These are phyloP conservation scores for Sclerotinia trifoliorum DNA, from an alignment of 2,329 filamentous ascomycete genomes.

Conservation along the genomic window DNA sequence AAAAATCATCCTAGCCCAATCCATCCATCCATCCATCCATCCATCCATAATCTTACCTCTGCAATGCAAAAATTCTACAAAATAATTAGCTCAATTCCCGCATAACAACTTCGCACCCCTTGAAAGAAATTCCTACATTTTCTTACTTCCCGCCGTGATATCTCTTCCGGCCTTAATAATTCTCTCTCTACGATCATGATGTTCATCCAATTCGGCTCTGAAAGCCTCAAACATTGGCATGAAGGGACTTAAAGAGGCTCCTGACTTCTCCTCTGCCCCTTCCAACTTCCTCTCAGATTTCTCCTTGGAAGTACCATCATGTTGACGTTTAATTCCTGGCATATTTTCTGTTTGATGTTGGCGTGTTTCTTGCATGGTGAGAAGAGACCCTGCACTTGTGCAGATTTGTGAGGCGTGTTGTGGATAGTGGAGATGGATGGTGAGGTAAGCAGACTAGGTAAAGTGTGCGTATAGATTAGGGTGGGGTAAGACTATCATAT, in stretches of 20 bases:
- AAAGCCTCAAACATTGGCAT: slow-evolving; percentile 82
- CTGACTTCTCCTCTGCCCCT: slow-evolving; percentile 45
- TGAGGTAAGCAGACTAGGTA: slow-evolving; percentile 10
- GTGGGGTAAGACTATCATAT: neutral
- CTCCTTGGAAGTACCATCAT: slow-evolving; percentile 23
- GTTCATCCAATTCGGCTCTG: slow-evolving; percentile 84
- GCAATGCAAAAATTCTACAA: slow-evolving; percentile 75
- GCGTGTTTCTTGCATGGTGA: slow-evolving; percentile 5
- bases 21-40: slow-evolving; percentile 38
- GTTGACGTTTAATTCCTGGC: slow-evolving; percentile 21
- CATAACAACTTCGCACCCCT: neutral
- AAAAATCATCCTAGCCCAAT: neutral
- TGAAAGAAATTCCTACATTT: slow-evolving; percentile 64
- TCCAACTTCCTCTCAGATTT: slow-evolving; percentile 34
- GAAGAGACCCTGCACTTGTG: slow-evolving; percentile 2
- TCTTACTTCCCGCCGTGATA: slow-evolving; percentile 92
- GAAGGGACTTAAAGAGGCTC: slow-evolving; percentile 45
- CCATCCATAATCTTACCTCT: slow-evolving; percentile 54
- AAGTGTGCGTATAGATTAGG: neutral
- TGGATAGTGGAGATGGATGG: slow-evolving; percentile 2
- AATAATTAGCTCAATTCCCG: slow-evolving; percentile 29
- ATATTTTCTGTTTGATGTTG: slow-evolving; percentile 4
- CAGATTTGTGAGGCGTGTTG: slow-evolving; percentile 15
- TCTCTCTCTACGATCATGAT: slow-evolving; percentile 87
- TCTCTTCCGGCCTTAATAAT: slow-evolving; percentile 90